Base-by-base conservation (phyloP, 1,284 basidiomycete genomes). In the Puccinia triticina region DNA sequence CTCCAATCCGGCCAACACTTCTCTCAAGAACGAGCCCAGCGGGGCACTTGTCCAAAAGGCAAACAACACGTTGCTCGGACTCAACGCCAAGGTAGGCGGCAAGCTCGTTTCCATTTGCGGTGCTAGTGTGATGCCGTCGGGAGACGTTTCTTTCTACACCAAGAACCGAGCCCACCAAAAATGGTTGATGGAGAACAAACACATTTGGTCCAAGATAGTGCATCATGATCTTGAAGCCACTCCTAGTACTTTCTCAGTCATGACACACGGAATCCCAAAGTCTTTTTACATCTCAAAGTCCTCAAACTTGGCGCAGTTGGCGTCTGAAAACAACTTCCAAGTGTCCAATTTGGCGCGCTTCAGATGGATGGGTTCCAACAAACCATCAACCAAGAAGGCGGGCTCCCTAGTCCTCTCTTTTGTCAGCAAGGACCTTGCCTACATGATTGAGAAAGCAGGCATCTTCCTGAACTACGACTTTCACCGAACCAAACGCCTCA, bases 391-490 rank as follows among this genome's bases (percentile, higher is more conserved):
- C 2, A 67, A 67, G 59, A 64, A 64, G 12, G 26, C 59, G n/a
- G 50, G 50, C 4, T 53, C 23, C 8, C 50, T 53, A 4, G 50
- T 64, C 18, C 34, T 64, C 12, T 64, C 26, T 14, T 64, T 64
- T n/a, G n/a, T n/a, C 5, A 64, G 61, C 29, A 76, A 76, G 40
- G 50, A 57, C 2, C n/a, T 61, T 3, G 74, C 74, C 11, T 21
- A 23, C 40, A 18, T 8, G 29, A 59, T 76, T 57, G 34, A 57
- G 57, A 34, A 61, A 18, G 37, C 34, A 4, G 76, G 76, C 23
- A 12, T 66, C 16, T 77, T 46, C 61, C 32, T 77, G 48, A 40
- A 77, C 18, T 77, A 66, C 29, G 55, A 61, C 37, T 61, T 26
- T 18, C 57, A 61, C 40, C n/a, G 21, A 26, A 48, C 37, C 10